These are phyloP conservation scores for Alternaria conjuncta DNA, from an alignment of 2,329 filamentous ascomycete genomes.

Conservation along the genomic window DNA sequence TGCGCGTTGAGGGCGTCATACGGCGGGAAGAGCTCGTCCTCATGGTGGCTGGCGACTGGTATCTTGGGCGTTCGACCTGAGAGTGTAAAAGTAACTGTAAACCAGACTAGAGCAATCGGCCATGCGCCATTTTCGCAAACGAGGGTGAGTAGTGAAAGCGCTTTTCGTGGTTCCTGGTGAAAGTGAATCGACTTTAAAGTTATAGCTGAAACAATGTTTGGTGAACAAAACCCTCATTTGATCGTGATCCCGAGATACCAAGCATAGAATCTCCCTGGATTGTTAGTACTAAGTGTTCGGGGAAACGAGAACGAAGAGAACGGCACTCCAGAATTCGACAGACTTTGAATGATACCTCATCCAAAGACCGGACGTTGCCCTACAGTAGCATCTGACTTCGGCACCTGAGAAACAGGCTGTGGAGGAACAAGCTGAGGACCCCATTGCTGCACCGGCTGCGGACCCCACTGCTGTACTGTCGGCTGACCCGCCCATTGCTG, in stretches of 20 bases:
- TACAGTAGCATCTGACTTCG: slow-evolving; percentile 3
- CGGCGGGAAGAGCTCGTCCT: not conserved
- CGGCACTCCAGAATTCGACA: not conserved
- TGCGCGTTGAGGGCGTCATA: not conserved
- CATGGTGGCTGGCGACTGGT: not conserved
- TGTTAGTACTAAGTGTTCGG: not conserved
- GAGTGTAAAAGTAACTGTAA: not conserved
- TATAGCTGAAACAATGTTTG: not conserved
- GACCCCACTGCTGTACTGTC: slow-evolving; percentile 5
- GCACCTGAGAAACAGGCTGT: not conserved
- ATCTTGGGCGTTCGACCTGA: not conserved
- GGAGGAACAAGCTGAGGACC: not conserved
- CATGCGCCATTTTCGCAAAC: not conserved
- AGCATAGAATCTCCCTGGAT: not conserved
- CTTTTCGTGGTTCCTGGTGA: not conserved
- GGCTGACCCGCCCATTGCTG: slow-evolving; percentile 14
- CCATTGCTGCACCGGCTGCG: not conserved
- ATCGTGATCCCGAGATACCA: not conserved
- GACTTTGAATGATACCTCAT: not conserved
- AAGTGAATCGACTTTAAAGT: not conserved
- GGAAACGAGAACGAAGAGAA: no score
- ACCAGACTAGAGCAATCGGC: not conserved
- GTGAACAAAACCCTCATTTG: not conserved
- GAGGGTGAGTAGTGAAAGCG: not conserved
- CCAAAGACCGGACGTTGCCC: slow-evolving; percentile 6